A percentile compares a stretch with the other conserved stretches of the same genome.
Evolutionary conservation across 345 rosid species (phyloP).

Genomic region (Citrus medica): DNA sequence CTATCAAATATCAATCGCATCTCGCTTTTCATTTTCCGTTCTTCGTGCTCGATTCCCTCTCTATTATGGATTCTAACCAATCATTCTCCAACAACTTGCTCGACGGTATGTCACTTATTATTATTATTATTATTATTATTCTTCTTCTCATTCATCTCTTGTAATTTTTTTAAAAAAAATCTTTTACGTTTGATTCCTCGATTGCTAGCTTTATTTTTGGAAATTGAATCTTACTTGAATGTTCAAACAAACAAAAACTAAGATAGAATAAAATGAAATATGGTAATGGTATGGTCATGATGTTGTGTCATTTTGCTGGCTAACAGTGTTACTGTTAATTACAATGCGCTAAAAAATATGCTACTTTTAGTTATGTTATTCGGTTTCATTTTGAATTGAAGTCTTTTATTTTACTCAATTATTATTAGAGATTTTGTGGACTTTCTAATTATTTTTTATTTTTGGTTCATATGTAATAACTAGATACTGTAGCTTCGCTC

Average conservation of each 20-base stretch:
- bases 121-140: background rate
- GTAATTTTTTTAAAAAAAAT: background rate
- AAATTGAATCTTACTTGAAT: too few species aligned
- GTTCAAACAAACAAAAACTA: too few species aligned
- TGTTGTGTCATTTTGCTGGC: background rate
- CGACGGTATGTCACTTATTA: conserved; percentile 17
- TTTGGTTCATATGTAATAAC: background rate
- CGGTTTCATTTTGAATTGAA: background rate
- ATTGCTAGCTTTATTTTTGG: too few species aligned
- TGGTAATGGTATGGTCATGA: too few species aligned
- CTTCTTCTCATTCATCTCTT: background rate
- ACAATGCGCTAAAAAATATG: background rate
- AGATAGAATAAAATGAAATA: too few species aligned
- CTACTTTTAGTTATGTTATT: background rate
- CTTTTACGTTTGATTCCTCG: too few species aligned
- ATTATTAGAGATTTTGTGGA: background rate
- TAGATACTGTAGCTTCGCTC: conserved; percentile 39
- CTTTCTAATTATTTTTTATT: background rate
- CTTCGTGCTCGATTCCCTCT: background rate
- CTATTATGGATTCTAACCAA: conserved; percentile 39
- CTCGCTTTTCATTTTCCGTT: too few species aligned
- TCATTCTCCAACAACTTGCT: conserved; percentile 16
- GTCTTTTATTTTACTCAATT: background rate
- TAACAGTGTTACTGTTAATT: background rate
- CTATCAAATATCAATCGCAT: too few species aligned